These are phyloP conservation scores for Pythium pyrilobum DNA, from an alignment of 352 stramenopile species.

Conservation along the genomic window DNA sequence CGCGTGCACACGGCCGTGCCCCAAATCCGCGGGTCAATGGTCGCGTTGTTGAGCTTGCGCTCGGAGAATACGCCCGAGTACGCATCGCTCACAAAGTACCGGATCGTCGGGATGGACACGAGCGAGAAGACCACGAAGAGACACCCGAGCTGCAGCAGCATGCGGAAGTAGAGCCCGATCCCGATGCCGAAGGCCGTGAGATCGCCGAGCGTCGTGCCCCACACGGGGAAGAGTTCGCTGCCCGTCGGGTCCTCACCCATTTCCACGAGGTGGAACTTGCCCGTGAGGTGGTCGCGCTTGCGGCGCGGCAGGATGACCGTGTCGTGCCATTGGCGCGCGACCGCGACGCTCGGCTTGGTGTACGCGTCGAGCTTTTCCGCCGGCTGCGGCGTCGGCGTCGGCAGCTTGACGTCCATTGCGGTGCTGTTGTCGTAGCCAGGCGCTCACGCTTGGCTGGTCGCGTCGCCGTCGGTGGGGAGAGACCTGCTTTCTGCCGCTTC, in stretches of 20 bases:
- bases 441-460: too few relatives aligned
- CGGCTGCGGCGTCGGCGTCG: conserved; percentile 3
- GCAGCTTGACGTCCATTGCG: conserved; percentile 11
- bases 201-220: conserved; percentile 45
- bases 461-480: too few relatives aligned
- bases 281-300: conserved; percentile 29
- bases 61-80: conserved; percentile 46
- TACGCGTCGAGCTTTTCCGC: conserved; percentile 25
- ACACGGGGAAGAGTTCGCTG: conserved; percentile 62
- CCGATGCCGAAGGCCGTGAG: conserved; percentile 71
- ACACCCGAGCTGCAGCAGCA: conserved; percentile 46
- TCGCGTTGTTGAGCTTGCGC: conserved; percentile 23
- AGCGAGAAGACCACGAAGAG: conserved; percentile 52
- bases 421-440: neutral
- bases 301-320: conserved; percentile 54
- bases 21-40: conserved; percentile 45
- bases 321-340: conserved; percentile 47
- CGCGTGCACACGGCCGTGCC: conserved; percentile 57
- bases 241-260: conserved; percentile 53
- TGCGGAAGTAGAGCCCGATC: conserved; percentile 75
- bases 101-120: conserved; percentile 50
- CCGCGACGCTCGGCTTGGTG: conserved; percentile 30
- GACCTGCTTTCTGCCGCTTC: too few relatives aligned
- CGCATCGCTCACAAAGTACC: conserved; percentile 57
- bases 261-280: conserved; percentile 48